Base-by-base conservation (phyloP, 208 protist species). In the Porcisia deanei region DNA sequence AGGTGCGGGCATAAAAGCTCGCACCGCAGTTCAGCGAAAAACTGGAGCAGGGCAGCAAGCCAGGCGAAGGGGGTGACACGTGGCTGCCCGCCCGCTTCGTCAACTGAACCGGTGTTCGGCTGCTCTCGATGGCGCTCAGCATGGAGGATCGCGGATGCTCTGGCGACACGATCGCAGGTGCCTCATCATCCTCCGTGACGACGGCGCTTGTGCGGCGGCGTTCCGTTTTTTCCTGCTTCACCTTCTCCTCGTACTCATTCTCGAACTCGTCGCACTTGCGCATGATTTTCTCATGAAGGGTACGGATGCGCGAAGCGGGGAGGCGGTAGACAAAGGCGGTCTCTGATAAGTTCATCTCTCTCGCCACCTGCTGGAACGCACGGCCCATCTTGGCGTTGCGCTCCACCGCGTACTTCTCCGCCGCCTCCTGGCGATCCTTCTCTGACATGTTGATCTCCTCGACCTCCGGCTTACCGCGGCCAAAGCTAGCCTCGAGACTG, bases 311-410 rank as follows among this genome's bases (percentile, higher is more conserved):
- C 18, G 81, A 73, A 45, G 86, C 85, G 2, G 88, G 88, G 37
- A 93, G 81, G 71, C 88, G 88, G 77, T 89, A 93, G 58, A 91
- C 80, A 61, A 96, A 93, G 55, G 84, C 88, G 4, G 86, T 90
- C 85, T 93, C 89, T 20, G 82, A 83, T 30, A 90, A 65, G 65
- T 88, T 87, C 85, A 93, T 80, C 81, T 96, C 87, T 22, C 65
- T 75, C 67, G 91, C 84, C 20, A 93, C 74, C 41, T 73, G 55
- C 71, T 90, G 85, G 67, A 94, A 91, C 20, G 80, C 83, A 10
- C 66, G 60, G 53, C 84, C 91, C 75, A 87, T 84, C 60, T 82
- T 85, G 25, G 53, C 43, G 77, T 91, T 73, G 53, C 86, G 84
- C 70, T 90, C 85, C 54, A 77, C 79, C 30, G 82, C 75, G 81